Conservation (phyloP, 306 rosid species). For the Quercus robur region DNA sequence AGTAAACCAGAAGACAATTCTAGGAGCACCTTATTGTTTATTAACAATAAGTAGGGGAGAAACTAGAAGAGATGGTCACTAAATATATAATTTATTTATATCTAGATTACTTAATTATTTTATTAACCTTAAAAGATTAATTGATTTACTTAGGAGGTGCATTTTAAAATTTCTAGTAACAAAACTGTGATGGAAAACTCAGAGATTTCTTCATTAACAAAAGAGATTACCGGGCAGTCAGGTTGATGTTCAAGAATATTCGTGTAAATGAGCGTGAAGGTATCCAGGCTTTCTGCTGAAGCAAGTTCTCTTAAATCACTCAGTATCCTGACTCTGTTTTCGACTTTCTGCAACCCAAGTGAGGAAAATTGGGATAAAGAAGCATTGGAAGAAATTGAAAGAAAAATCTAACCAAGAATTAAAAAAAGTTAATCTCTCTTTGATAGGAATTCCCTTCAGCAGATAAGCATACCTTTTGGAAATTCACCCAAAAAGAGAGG, state of each 20-base stretch:
- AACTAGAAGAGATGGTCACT: neutral
- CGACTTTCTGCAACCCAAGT: conserved; percentile 72
- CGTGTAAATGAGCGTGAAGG: conserved; percentile 82
- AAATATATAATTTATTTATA: neutral
- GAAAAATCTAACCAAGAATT: conserved; percentile 2
- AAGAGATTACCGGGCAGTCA: conserved; percentile 86
- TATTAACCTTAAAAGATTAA: neutral
- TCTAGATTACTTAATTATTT: neutral
- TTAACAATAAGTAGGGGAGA: neutral
- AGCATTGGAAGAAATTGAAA: conserved; percentile 7
- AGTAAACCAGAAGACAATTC: neutral
- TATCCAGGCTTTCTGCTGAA: conserved; percentile 93
- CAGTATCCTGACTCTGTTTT: conserved; percentile 70
- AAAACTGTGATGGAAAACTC: neutral
- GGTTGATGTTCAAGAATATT: conserved; percentile 97
- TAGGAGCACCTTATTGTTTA: neutral
- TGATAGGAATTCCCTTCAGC: neutral
- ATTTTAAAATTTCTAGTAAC: neutral
- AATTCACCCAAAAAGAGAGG: too few species aligned
- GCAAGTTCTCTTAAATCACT: conserved; percentile 94
- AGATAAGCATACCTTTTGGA: neutral
- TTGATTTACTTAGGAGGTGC: too few species aligned
- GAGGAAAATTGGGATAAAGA: conserved; percentile 18
- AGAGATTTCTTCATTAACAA: neutral
- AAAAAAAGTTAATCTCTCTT: neutral